A percentile compares a stretch with the other conserved stretches of the same genome.
Conservation (phyloP, 345 rosid genomes). For the Iberis pinnata region DNA sequence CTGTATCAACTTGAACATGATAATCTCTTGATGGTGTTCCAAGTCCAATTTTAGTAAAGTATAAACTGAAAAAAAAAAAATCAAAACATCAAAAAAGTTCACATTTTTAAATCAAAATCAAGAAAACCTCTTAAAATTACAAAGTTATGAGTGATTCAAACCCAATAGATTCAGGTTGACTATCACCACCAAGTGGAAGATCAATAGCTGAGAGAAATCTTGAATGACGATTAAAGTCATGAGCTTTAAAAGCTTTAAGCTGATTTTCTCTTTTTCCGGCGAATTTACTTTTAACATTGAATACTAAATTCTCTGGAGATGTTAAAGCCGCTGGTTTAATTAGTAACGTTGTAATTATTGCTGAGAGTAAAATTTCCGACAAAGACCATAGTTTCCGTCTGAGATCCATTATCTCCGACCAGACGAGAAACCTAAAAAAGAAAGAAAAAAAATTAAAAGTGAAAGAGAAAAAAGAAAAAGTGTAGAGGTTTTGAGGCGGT, state of each 20-base stretch:
- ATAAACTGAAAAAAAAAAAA: conserved; percentile 45
- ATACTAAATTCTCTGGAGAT: conserved; percentile 41
- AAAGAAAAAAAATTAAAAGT: conserved; percentile 5
- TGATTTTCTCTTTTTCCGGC: conserved; percentile 39
- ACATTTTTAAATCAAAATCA: too few relatives aligned
- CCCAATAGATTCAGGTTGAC: conserved; percentile 70
- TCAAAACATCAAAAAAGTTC: conserved; percentile 1
- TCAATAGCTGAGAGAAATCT: conserved; percentile 61
- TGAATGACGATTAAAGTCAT: conserved; percentile 67
- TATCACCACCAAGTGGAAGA: conserved; percentile 80
- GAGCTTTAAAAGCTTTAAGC: conserved; percentile 49
- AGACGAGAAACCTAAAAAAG: too few relatives aligned
- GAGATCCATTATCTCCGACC: conserved; percentile 29
- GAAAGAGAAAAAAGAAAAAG: not conserved
- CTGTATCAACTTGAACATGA: conserved; percentile 90
- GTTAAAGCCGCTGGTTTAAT: conserved; percentile 1
- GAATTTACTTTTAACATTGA: conserved; percentile 59
- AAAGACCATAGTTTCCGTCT: conserved; percentile 6
- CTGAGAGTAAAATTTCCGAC: conserved; percentile 11
- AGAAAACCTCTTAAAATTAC: too few relatives aligned
- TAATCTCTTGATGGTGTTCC: conserved; percentile 73
- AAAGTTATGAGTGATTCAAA: conserved; percentile 18
- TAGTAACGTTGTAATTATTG: conserved; percentile 6
- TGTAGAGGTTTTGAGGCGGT: conserved; percentile 24
- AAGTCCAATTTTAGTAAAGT: conserved; percentile 66